Percentiles rank a stretch among this genome's conserved stretches.
phyloP scores from a whole-genome alignment of 441 rosid species.

The Iberis amara region DNA sequence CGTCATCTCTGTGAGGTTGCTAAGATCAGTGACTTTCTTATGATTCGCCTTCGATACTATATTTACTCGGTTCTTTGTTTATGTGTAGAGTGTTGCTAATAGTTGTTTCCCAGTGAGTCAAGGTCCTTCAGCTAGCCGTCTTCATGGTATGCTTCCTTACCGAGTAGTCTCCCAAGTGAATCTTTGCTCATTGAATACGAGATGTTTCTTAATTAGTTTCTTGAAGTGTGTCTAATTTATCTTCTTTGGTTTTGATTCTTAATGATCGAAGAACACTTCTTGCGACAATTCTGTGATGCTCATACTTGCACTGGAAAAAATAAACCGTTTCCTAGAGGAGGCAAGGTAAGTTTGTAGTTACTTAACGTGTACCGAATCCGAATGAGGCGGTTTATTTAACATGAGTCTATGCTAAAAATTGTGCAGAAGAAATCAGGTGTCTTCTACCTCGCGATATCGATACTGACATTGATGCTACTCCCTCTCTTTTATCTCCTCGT shows the following conservation, averaged over 20 bases:
- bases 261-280: constrained; percentile 58
- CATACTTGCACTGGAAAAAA: constrained; percentile 66
- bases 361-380: constrained; percentile 5
- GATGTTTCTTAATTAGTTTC: background rate
- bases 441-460: constrained; percentile 71
- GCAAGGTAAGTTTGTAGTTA: constrained; percentile 48
- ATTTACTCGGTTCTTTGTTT: constrained; percentile 9
- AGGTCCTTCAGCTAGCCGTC: constrained; percentile 72
- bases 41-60: background rate
- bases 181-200: background rate
- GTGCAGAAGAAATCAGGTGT: constrained; percentile 67
- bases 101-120: constrained; percentile 77
- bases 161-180: background rate
- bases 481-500: constrained; percentile 82
- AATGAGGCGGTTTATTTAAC: background rate
- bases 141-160: constrained; percentile 61
- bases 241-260: constrained; percentile 4
- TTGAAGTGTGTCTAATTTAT: background rate
- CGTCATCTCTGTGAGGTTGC: constrained; percentile 90
- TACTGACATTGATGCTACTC: constrained; percentile 84
- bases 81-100: constrained; percentile 80
- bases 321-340: constrained; percentile 73
- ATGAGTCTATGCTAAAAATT: constrained; percentile 7
- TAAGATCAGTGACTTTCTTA: constrained; percentile 4
- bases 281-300: constrained; percentile 93